Evolutionary conservation across 345 rosid species (phyloP), one percentile per base, ranked within the genome.

Genomic region (Heritiera littoralis): DNA sequence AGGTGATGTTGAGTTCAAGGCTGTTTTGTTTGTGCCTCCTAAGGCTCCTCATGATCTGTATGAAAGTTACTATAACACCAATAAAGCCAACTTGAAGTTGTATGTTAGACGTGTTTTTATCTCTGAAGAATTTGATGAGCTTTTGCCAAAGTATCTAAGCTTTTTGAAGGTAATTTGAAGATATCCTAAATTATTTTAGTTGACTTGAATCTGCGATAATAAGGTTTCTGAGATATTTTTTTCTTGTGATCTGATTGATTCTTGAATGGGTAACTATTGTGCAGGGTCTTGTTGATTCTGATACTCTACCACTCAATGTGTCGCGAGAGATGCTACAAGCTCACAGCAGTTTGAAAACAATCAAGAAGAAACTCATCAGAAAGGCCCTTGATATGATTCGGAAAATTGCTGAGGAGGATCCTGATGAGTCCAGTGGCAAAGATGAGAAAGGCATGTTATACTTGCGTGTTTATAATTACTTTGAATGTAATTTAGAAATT

Each of bases 271-370:
- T 64, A 61, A 38, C 66, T 74, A 30, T 82, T 85, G 78, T 78
- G 84, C 91, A 96, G 99, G 99, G 99, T 86, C 97, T 96, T 52
- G 97, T 96, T 85, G 99, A 96, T 87, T 96, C 98, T 3, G 98
- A 94, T 82, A 91, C 98, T 23, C 85, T 96, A 78, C 98, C 97
- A 20, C 93, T 92, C 63, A 96, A 94, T 79, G 99, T 96, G 64
- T 96, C 98, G 40, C 85, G 98, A 79, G 99, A 96, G 87, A 96
- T 96, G 99, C 98, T 94, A 81, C 97, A 96, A 88, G 94, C 91
- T 71, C 98, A 96, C 80, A 88, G 93, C 84, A 96, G 98, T 84
- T 88, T 96, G 84, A 96, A 92, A 87, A 96, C 98, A 78, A 96
- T 94, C 70, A 96, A 96, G 90, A 96, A 96, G 89, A 96, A 96